These are phyloP conservation scores for Massariosphaeria phaeospora DNA, from an alignment of 495 filamentous ascomycete genomes.

Conservation along the genomic window DNA sequence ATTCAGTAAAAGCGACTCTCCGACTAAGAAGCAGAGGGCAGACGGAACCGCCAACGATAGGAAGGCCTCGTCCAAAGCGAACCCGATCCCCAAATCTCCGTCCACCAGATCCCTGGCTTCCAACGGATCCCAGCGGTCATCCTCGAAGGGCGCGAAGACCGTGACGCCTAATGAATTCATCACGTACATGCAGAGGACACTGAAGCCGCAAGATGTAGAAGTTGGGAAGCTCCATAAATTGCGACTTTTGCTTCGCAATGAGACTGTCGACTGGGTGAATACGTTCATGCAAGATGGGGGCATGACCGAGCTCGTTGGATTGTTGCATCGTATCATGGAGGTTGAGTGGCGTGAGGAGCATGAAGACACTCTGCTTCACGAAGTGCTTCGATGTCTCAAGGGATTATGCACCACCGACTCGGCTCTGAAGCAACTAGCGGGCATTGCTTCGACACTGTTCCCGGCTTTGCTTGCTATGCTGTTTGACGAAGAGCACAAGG, in stretches of 20 bases:
- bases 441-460: conserved; percentile 75
- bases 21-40: conserved; percentile 57
- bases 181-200: conserved; percentile 67
- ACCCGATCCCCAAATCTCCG: conserved; percentile 43
- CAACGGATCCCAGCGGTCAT: conserved; percentile 35
- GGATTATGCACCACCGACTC: conserved; percentile 86
- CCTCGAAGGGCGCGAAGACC: conserved; percentile 40
- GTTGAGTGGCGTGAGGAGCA: conserved; percentile 98
- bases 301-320: conserved; percentile 82
- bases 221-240: conserved; percentile 94
- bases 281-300: conserved; percentile 82
- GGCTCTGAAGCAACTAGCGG: conserved; percentile 72
- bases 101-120: conserved; percentile 49
- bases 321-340: conserved; percentile 84
- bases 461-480: conserved; percentile 82
- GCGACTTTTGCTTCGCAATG: conserved; percentile 81
- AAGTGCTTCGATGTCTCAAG: conserved; percentile 89
- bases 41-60: conserved; percentile 42
- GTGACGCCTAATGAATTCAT: conserved; percentile 72
- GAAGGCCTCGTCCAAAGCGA: conserved; percentile 42
- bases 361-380: conserved; percentile 87
- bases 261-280: conserved; percentile 92
- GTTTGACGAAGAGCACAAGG: conserved; percentile 95
- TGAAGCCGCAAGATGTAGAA: conserved; percentile 75
- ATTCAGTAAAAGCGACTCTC: conserved; percentile 56